phyloP scores from a whole-genome alignment of 1,284 basidiomycete genomes.

The Sanghuangporus sanghuang region DNA sequence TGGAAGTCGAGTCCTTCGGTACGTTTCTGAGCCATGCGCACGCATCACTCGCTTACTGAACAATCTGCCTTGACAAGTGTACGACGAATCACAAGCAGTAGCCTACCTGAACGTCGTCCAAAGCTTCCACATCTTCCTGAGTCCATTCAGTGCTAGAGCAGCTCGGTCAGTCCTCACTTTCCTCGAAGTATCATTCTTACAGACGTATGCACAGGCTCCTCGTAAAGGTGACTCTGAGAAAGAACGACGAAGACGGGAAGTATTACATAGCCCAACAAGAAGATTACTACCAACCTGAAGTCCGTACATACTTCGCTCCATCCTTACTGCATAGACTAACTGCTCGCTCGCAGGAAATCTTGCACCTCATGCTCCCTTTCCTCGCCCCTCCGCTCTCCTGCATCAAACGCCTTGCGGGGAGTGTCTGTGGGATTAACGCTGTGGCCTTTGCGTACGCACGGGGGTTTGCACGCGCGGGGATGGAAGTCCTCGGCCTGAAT shows the following conservation, averaged over 20 bases:
- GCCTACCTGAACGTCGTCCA: conserved; percentile 46
- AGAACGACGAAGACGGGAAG: conserved; percentile 28
- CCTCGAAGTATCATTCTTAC: neutral
- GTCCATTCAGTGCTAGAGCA: conserved; percentile 40
- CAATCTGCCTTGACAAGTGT: conserved; percentile 27
- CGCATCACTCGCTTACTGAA: neutral
- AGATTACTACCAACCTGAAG: conserved; percentile 59
- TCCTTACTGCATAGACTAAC: neutral
- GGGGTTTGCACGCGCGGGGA: neutral
- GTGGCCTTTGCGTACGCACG: conserved; percentile 1
- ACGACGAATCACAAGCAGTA: conserved; percentile 34
- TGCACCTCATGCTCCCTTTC: conserved; percentile 12
- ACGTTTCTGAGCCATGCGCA: neutral
- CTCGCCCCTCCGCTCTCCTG: conserved; percentile 6
- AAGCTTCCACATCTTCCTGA: conserved; percentile 46
- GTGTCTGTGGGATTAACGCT: conserved; percentile 1
- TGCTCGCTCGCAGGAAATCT: conserved; percentile 1
- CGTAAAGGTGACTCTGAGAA: conserved; percentile 40
- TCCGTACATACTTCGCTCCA: conserved; percentile 21
- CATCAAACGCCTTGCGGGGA: conserved; percentile 4
- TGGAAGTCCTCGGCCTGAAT: neutral
- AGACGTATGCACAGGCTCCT: conserved; percentile 27
- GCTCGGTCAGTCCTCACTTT: conserved; percentile 35
- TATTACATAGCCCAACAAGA: conserved; percentile 52
- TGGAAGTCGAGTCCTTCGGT: conserved; percentile 40